A percentile compares a stretch with the other conserved stretches of the same genome.
phyloP scores from a whole-genome alignment of 495 filamentous ascomycete species.

The Penicillium taxi region DNA sequence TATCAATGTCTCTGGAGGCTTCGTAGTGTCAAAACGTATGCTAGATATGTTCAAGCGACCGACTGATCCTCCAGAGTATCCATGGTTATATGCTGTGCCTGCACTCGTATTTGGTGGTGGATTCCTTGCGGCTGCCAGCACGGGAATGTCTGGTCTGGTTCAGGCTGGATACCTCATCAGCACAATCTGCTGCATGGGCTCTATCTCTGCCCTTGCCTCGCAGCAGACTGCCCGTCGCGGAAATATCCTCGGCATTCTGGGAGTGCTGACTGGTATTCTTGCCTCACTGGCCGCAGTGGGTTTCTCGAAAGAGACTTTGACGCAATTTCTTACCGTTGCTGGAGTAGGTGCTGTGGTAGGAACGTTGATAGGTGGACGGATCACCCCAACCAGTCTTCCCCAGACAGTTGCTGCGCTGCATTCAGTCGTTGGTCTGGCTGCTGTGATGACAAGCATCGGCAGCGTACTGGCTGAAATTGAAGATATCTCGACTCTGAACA shows the following conservation, averaged over 20 bases:
- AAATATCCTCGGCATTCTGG: slow-evolving; percentile 73
- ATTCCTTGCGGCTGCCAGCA: slow-evolving; percentile 64
- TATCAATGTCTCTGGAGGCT: slow-evolving; percentile 74
- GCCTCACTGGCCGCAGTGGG: slow-evolving; percentile 72
- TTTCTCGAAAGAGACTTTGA: slow-evolving; percentile 61
- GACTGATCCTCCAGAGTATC: slow-evolving; percentile 74
- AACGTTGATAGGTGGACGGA: slow-evolving; percentile 67
- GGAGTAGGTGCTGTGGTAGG: slow-evolving; percentile 54
- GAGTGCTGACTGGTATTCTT: slow-evolving; percentile 67
- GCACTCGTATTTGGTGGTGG: slow-evolving; percentile 67
- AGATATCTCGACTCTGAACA: slow-evolving; percentile 61
- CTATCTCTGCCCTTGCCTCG: slow-evolving; percentile 63
- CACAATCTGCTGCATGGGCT: slow-evolving; percentile 67
- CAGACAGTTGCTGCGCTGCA: slow-evolving; percentile 77
- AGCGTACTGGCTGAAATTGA: slow-evolving; percentile 63
- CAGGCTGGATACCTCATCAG: slow-evolving; percentile 76
- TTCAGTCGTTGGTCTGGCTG: slow-evolving; percentile 74
- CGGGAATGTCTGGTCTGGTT: slow-evolving; percentile 69
- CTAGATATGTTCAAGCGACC: slow-evolving; percentile 84
- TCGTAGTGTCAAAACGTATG: slow-evolving; percentile 82
- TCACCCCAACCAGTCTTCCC: slow-evolving; percentile 71
- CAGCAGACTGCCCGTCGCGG: slow-evolving; percentile 71
- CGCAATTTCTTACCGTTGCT: slow-evolving; percentile 66
- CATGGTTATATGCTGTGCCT: slow-evolving; percentile 73
- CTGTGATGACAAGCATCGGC: slow-evolving; percentile 73